Percentiles rank a stretch among this genome's conserved stretches.
Conservation (phyloP, 2,329 filamentous ascomycete species). For the Fusarium globosum region DNA sequence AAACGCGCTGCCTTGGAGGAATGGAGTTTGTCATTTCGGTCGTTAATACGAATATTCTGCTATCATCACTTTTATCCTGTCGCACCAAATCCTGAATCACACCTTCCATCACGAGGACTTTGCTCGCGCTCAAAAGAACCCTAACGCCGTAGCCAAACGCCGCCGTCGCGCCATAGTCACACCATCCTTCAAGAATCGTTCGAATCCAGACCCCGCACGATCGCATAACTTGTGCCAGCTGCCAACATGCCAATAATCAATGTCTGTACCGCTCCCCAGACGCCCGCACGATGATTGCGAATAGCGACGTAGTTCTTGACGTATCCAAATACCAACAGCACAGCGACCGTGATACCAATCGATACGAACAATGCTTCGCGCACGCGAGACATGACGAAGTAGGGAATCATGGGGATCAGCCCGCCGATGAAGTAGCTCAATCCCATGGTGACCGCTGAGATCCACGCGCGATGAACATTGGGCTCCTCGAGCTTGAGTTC, state of each 20-base stretch:
- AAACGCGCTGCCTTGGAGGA: constrained; percentile 9
- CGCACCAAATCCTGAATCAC: not conserved
- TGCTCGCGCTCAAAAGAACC: constrained; percentile 7
- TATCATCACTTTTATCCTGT: constrained; percentile 10
- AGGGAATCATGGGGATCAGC: constrained; percentile 76
- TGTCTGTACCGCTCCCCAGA: constrained; percentile 72
- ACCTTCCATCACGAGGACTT: constrained; percentile 6
- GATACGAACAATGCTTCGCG: constrained; percentile 67
- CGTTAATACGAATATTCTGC: constrained; percentile 29
- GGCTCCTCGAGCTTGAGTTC: constrained; percentile 61
- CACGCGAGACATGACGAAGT: constrained; percentile 67
- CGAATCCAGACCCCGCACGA: constrained; percentile 67
- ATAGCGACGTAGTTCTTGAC: constrained; percentile 68
- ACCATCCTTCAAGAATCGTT: constrained; percentile 27
- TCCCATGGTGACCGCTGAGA: constrained; percentile 74
- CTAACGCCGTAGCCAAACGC: constrained; percentile 30
- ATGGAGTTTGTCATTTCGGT: constrained; percentile 38
- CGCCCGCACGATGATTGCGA: constrained; percentile 62
- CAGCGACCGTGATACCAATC: constrained; percentile 68
- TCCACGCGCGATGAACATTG: constrained; percentile 57
- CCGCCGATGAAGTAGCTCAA: constrained; percentile 77
- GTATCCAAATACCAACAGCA: constrained; percentile 73
- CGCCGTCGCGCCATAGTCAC: not conserved
- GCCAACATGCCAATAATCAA: constrained; percentile 72
- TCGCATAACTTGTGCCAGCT: constrained; percentile 72